Evolutionary conservation across 345 rosid species (phyloP).

Genomic region (Brassica cretica): DNA sequence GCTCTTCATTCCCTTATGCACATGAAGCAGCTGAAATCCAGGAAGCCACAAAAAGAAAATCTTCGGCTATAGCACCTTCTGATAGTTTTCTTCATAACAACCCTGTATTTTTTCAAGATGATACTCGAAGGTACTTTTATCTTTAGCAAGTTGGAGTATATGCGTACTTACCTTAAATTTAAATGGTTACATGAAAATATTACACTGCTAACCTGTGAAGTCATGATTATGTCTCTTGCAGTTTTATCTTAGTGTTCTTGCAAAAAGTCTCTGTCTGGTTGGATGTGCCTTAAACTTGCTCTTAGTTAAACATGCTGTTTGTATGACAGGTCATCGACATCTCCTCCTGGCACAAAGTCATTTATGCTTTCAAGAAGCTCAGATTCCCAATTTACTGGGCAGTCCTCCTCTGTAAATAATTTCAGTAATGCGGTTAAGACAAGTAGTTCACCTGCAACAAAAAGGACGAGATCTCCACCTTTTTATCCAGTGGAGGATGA

Average conservation of each 20-base stretch:
- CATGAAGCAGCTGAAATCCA: constrained; percentile 44
- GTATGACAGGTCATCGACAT: constrained; percentile 37
- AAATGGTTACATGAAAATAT: neutral
- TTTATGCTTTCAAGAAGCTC: constrained; percentile 43
- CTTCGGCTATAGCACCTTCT: constrained; percentile 41
- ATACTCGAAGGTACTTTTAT: constrained; percentile 53
- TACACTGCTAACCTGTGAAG: constrained; percentile 18
- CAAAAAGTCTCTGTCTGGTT: constrained; percentile 22
- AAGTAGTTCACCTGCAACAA: constrained; percentile 41
- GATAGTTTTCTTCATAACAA: constrained; percentile 42
- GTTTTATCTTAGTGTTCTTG: constrained; percentile 16
- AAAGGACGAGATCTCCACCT: constrained; percentile 78
- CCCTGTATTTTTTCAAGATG: constrained; percentile 38
- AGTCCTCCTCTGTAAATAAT: constrained; percentile 37
- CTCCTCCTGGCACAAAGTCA: constrained; percentile 37
- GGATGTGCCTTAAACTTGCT: constrained; percentile 18
- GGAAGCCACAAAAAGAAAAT: constrained; percentile 47
- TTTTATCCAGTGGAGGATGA: constrained; percentile 44
- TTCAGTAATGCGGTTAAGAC: constrained; percentile 35
- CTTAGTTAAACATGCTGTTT: constrained; percentile 19
- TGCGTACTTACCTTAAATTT: constrained; percentile 4
- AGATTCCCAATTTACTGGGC: constrained; percentile 47
- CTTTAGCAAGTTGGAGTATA: neutral
- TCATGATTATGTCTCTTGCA: constrained; percentile 27
- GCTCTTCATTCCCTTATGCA: constrained; percentile 36